A percentile compares a stretch with the other conserved stretches of the same genome.
Evolutionary conservation across 257 asterid genomes (phyloP).

Genomic region (Catharanthus roseus): DNA sequence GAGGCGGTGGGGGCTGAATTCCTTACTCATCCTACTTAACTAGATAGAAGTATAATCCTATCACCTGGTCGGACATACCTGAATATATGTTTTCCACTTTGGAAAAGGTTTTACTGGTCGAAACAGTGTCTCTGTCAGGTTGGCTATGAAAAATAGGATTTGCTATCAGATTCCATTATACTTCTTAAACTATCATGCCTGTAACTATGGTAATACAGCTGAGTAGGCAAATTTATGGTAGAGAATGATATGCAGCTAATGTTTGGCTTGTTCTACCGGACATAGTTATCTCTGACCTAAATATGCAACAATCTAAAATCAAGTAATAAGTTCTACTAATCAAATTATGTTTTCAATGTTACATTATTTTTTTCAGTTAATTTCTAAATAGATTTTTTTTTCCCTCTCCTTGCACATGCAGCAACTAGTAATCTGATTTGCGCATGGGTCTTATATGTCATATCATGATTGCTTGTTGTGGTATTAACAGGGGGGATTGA

Average conservation of each 20-base stretch:
- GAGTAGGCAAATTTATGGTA: too few relatives aligned
- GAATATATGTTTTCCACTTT: too few relatives aligned
- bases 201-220: too few relatives aligned
- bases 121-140: too few relatives aligned
- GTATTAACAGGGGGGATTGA: slow-evolving; percentile 82
- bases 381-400: not conserved
- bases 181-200: too few relatives aligned
- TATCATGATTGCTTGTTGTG: not conserved
- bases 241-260: not conserved
- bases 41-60: too few relatives aligned
- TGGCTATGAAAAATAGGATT: too few relatives aligned
- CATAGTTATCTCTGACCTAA: not conserved
- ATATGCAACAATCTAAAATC: not conserved
- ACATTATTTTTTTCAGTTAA: not conserved
- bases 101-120: too few relatives aligned
- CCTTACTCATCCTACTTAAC: too few relatives aligned
- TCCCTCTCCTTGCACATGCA: not conserved
- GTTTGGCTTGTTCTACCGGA: not conserved
- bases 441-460: not conserved
- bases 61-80: too few relatives aligned
- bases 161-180: too few relatives aligned
- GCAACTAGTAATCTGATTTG: not conserved
- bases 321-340: not conserved
- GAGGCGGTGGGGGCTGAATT: too few relatives aligned
- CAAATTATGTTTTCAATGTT: not conserved